phyloP scores from a whole-genome alignment of 148 eudicot genomes.

The Beta vulgaris region DNA sequence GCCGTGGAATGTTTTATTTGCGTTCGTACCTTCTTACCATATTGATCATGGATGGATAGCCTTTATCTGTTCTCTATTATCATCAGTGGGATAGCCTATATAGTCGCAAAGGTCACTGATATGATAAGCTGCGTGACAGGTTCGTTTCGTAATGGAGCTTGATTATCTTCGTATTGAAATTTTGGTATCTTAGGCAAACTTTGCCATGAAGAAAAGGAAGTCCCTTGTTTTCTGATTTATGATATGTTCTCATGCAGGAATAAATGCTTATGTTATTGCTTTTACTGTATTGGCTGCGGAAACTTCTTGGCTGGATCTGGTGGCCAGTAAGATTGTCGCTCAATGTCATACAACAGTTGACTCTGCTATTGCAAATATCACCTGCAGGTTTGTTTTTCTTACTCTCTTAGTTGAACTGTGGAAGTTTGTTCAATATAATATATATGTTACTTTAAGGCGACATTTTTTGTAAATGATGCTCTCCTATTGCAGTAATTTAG shows the following conservation, averaged over 20 bases:
- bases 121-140: slow-evolving; percentile 92
- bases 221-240: background rate
- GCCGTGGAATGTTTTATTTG: slow-evolving; percentile 81
- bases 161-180: background rate
- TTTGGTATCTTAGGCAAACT: background rate
- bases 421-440: background rate
- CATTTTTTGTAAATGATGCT: background rate
- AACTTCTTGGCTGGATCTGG: slow-evolving; percentile 96
- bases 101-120: slow-evolving; percentile 72
- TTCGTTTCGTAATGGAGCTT: slow-evolving; percentile 19
- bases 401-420: too few species aligned
- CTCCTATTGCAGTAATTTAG: slow-evolving; percentile 67
- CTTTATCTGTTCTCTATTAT: slow-evolving; percentile 62
- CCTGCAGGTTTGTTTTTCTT: slow-evolving; percentile 31
- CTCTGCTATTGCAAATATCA: slow-evolving; percentile 92
- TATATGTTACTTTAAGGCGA: background rate
- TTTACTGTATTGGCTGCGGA: slow-evolving; percentile 83
- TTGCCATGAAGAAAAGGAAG: background rate
- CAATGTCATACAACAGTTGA: slow-evolving; percentile 91
- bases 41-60: slow-evolving; percentile 93
- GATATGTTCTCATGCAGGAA: slow-evolving; percentile 44
- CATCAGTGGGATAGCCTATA: slow-evolving; percentile 76
- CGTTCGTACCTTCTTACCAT: slow-evolving; percentile 76
- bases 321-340: slow-evolving; percentile 93
- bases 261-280: slow-evolving; percentile 78